These are phyloP conservation scores for Talaromyces sp. DNA, from an alignment of 2,329 filamentous ascomycete genomes.

Conservation along the genomic window DNA sequence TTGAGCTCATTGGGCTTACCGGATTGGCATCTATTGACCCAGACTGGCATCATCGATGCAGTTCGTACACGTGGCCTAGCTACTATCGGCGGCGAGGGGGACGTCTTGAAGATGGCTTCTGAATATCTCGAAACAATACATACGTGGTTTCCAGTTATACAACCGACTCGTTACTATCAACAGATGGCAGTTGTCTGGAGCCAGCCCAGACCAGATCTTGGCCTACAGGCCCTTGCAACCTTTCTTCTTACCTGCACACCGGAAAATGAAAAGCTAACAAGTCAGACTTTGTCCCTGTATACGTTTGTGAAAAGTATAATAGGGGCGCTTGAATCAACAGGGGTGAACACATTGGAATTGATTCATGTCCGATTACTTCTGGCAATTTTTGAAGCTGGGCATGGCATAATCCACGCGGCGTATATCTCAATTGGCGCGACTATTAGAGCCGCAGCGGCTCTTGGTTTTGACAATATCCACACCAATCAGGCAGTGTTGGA, in stretches of 20 bases:
- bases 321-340: neutral
- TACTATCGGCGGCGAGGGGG: neutral
- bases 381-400: neutral
- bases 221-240: neutral
- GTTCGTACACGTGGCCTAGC: neutral
- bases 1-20: neutral
- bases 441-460: neutral
- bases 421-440: conserved; percentile 2
- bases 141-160: neutral
- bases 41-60: neutral
- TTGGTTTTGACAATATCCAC: neutral
- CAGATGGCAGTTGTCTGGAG: neutral
- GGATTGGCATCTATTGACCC: neutral
- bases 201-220: neutral
- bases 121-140: neutral
- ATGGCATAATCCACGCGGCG: neutral
- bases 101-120: neutral
- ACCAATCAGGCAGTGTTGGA: neutral
- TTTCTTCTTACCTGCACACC: neutral
- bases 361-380: neutral
- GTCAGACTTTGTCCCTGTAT: neutral
- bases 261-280: neutral
- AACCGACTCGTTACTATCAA: neutral
- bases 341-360: neutral
- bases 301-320: conserved; percentile 3